Conservation (phyloP, 1,284 basidiomycete species). For the Marasmius fiardii region DNA sequence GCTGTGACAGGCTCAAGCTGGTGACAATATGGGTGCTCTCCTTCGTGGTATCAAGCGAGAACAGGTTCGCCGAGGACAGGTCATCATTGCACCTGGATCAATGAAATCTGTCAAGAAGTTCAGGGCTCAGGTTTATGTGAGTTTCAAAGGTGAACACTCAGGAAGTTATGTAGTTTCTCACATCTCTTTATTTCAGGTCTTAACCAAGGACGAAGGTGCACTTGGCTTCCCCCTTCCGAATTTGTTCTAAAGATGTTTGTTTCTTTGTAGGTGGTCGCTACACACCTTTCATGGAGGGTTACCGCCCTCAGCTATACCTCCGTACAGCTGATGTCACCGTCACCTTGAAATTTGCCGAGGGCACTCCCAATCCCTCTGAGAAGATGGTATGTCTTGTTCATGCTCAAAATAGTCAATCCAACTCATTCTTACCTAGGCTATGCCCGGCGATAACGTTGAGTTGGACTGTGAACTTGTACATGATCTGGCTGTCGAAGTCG, state of each 20-base stretch:
- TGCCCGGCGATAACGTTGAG: constrained; percentile 99
- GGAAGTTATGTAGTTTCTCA: neutral
- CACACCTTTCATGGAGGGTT: constrained; percentile 97
- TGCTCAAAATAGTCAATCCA: constrained; percentile 3
- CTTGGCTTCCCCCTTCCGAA: neutral
- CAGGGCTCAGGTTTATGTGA: constrained; percentile 85
- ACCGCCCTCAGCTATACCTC: constrained; percentile 95
- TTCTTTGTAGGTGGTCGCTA: constrained; percentile 73
- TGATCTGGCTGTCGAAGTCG: constrained; percentile 91
- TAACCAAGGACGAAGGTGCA: constrained; percentile 91
- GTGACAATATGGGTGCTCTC: constrained; percentile 99
- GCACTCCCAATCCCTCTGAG: constrained; percentile 69
- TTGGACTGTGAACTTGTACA: constrained; percentile 84
- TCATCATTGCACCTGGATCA: constrained; percentile 87
- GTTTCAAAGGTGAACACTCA: constrained; percentile 27
- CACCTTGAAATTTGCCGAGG: constrained; percentile 84
- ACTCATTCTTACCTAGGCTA: constrained; percentile 55
- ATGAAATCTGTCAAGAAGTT: constrained; percentile 96
- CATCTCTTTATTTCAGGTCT: constrained; percentile 45
- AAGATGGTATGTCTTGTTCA: constrained; percentile 61
- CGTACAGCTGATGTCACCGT: constrained; percentile 96
- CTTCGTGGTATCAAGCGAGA: constrained; percentile 98
- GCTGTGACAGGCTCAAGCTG: constrained; percentile 80
- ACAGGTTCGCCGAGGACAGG: constrained; percentile 92
- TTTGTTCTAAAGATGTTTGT: neutral